These are phyloP conservation scores for Haplographium delicatum DNA, from an alignment of 495 filamentous ascomycete genomes.

Conservation along the genomic window DNA sequence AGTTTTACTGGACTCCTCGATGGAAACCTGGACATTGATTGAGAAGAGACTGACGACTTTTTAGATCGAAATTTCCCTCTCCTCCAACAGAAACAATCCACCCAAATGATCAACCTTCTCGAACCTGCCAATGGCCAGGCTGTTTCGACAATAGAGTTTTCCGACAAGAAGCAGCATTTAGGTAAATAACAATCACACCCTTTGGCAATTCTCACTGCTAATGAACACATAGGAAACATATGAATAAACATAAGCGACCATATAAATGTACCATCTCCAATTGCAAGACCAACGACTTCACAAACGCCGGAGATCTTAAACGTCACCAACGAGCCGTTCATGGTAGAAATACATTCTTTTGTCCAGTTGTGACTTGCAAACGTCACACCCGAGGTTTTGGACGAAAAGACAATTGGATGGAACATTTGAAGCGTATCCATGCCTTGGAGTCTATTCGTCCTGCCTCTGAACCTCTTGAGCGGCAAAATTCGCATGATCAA, in stretches of 20 bases:
- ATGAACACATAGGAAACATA: slow-evolving; percentile 1
- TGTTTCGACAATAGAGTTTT: not conserved
- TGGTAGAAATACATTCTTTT: not conserved
- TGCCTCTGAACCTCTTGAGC: not conserved
- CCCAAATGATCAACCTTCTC: not conserved
- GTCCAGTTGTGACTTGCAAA: not conserved
- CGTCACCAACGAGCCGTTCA: slow-evolving; percentile 7
- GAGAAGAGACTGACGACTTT: not conserved
- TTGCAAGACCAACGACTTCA: slow-evolving; percentile 11
- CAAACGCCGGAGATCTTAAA: slow-evolving; percentile 7
- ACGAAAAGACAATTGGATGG: slow-evolving; percentile 2
- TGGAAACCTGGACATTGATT: not conserved
- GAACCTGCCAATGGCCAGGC: not conserved
- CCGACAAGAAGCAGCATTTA: not conserved
- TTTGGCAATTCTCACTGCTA: not conserved
- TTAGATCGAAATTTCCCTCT: not conserved
- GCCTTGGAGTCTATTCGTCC: not conserved
- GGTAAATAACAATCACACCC: not conserved
- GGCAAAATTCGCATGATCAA: not conserved
- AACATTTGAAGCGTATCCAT: slow-evolving; percentile 5
- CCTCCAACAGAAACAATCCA: not conserved
- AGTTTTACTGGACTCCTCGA: not conserved
- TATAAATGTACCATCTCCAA: slow-evolving; percentile 1
- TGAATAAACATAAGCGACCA: slow-evolving; percentile 9
- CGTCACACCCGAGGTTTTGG: slow-evolving; percentile 1